phyloP scores from a whole-genome alignment of 2,329 filamentous ascomycete genomes.

The Colletotrichum musae region DNA sequence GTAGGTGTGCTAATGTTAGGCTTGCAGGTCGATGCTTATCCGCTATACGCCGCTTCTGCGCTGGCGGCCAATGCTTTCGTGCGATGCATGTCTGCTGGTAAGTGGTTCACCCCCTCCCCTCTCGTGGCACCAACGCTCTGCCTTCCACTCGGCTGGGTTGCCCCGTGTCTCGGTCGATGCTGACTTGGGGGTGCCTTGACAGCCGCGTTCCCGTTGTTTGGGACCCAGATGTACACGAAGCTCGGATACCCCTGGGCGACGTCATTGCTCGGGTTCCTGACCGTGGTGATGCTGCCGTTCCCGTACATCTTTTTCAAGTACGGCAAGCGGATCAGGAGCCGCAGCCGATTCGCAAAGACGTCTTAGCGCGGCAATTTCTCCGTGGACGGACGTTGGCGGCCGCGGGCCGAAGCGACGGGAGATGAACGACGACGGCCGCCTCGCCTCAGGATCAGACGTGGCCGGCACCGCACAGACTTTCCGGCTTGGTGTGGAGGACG shows the following conservation, averaged over 20 bases:
- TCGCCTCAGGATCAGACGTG: constrained; percentile 13
- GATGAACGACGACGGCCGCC: constrained; percentile 10
- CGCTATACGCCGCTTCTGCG: constrained; percentile 81
- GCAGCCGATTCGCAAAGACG: constrained; percentile 66
- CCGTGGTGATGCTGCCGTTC: constrained; percentile 74
- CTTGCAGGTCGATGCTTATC: constrained; percentile 79
- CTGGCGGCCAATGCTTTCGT: constrained; percentile 88
- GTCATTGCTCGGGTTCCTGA: constrained; percentile 72
- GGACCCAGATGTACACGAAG: constrained; percentile 78
- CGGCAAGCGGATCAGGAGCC: constrained; percentile 69
- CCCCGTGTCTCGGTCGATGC: constrained; percentile 24
- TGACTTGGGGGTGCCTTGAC: constrained; percentile 27
- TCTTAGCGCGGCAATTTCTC: constrained; percentile 14
- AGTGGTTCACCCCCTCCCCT: constrained; percentile 45
- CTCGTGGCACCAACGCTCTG: constrained; percentile 32
- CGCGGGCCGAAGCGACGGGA: constrained; percentile 21
- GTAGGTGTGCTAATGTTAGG: constrained; percentile 25
- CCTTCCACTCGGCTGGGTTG: constrained; percentile 44
- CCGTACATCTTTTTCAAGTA: constrained; percentile 75
- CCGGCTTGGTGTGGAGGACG: constrained; percentile 16
- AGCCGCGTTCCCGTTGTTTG: constrained; percentile 84
- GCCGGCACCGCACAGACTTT: constrained; percentile 36
- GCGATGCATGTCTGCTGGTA: constrained; percentile 81
- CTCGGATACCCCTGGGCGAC: constrained; percentile 81
- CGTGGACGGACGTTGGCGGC: constrained; percentile 9